Base-by-base conservation (phyloP, 2,329 filamentous ascomycete species). In the Phialemonium atrogriseum region DNA sequence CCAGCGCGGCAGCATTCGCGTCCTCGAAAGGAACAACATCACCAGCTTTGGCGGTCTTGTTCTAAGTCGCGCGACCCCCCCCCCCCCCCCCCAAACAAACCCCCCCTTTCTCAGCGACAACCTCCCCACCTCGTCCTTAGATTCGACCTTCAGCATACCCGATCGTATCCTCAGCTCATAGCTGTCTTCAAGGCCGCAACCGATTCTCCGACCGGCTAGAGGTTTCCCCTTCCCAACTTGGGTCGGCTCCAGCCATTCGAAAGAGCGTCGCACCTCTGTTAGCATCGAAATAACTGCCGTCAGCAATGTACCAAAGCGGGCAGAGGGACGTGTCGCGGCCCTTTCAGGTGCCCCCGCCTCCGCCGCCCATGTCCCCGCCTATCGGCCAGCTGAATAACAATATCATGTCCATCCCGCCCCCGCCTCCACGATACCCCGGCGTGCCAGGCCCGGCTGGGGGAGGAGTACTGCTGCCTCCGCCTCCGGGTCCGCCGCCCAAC, bases 331-430 rank as follows among this genome's bases (percentile, higher is more conserved):
- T 62, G 38, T 56, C 63, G 40, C 65, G 71, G 51, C 53, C 67
- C 27, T 76, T 66, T 48, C 67, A 67, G 46, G 59, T 75, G 40
- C 71, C 69, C 36, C 70, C 70, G 27, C 70, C 68, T 33, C 70
- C 71, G 34, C 70, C 70, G 42, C 70, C 70, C 33, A 67, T 73
- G 57, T 66, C 68, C 16, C 62, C 64, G 30, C 68, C 68, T 28
- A 58, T 60, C 24, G 32, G 38, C 21, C 36, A 45, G 18, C 36
- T 59, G 56, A 59, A 70, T 41, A 61, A 54, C 48, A 60, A 49
- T 39, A 65, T 68, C 46, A 62, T 68, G 56, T 56, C 56, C 38
- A 59, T 73, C 28, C 70, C 71, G 8, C 71, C 71, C 13, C 72
- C 72, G 16, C 71, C 70, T 8, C 70, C 68, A 28, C 59, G 70